Evolutionary conservation across 1,139 yeast genomes (phyloP).

Genomic region (Neolecta irregularis): DNA sequence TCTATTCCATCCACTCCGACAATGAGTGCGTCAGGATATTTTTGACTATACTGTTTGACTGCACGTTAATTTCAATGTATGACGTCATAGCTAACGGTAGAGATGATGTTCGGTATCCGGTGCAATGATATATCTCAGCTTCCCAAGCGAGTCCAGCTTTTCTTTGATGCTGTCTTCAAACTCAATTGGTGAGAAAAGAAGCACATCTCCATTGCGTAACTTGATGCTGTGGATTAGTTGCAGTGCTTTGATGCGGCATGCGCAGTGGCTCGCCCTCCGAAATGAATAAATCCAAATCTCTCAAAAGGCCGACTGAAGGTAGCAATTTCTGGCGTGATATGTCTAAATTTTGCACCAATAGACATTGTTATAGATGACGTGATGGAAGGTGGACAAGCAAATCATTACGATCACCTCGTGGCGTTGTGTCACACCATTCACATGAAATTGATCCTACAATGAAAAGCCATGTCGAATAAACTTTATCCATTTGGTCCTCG

Average conservation of each 20-base stretch:
- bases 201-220: slow-evolving; percentile 12
- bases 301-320: slow-evolving; percentile 20
- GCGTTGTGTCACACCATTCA: no score
- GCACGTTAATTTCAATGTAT: no score
- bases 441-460: no score
- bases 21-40: slow-evolving; percentile 34
- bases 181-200: slow-evolving; percentile 42
- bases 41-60: slow-evolving; percentile 33
- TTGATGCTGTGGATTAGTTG: slow-evolving; percentile 20
- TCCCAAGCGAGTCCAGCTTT: slow-evolving; percentile 7
- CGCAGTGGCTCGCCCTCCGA: slow-evolving; percentile 57
- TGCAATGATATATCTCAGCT: slow-evolving; percentile 23
- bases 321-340: slow-evolving; percentile 12
- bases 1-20: slow-evolving; percentile 34
- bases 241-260: slow-evolving; percentile 29
- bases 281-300: slow-evolving; percentile 29
- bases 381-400: no score
- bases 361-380: no score
- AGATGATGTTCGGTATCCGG: slow-evolving; percentile 24
- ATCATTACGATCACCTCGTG: no score
- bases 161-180: slow-evolving; percentile 3
- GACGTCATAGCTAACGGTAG: no score
- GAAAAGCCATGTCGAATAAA: no score
- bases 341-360: no score
- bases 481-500: no score